phyloP scores from a whole-genome alignment of 1,284 basidiomycete genomes.

The Cystobasidium slooffiae region DNA sequence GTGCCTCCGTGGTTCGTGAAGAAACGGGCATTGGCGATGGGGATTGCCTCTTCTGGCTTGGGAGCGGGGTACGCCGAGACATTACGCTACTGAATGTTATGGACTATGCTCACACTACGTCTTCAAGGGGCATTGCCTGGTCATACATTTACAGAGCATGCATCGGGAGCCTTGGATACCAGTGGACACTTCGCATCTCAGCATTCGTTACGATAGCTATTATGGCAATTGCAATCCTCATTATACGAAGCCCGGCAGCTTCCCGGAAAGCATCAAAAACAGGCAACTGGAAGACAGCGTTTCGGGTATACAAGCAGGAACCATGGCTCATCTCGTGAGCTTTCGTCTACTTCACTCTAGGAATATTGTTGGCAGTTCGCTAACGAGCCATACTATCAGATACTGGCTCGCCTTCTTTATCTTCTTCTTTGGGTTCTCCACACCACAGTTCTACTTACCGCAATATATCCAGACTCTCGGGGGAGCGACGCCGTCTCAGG shows the following conservation, averaged over 20 bases:
- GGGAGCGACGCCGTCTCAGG: slow-evolving; percentile 20
- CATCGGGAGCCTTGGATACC: slow-evolving; percentile 20
- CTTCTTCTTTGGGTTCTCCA: slow-evolving; percentile 29
- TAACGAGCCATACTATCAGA: not conserved
- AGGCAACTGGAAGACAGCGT: slow-evolving; percentile 7
- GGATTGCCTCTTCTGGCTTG: slow-evolving; percentile 24
- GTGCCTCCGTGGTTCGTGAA: slow-evolving; percentile 26
- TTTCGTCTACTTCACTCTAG: not conserved
- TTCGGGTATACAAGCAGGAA: slow-evolving; percentile 15
- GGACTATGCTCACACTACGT: not conserved
- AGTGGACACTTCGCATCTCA: slow-evolving; percentile 34
- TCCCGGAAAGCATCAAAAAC: slow-evolving; percentile 15
- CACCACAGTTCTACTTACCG: slow-evolving; percentile 29
- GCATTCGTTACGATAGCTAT: slow-evolving; percentile 14
- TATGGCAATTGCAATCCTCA: slow-evolving; percentile 12
- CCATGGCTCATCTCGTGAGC: slow-evolving; percentile 29
- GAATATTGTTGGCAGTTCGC: not conserved
- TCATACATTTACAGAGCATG: slow-evolving; percentile 25
- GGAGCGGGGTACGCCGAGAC: slow-evolving; percentile 28
- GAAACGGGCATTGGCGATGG: slow-evolving; percentile 29
- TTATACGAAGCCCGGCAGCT: slow-evolving; percentile 20
- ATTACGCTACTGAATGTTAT: not conserved
- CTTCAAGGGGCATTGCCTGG: slow-evolving; percentile 33
- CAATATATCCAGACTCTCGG: slow-evolving; percentile 28
- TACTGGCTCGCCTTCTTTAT: slow-evolving; percentile 27